phyloP scores from a whole-genome alignment of 768 basidiomycete genomes.

The Tricholoma terreum region DNA sequence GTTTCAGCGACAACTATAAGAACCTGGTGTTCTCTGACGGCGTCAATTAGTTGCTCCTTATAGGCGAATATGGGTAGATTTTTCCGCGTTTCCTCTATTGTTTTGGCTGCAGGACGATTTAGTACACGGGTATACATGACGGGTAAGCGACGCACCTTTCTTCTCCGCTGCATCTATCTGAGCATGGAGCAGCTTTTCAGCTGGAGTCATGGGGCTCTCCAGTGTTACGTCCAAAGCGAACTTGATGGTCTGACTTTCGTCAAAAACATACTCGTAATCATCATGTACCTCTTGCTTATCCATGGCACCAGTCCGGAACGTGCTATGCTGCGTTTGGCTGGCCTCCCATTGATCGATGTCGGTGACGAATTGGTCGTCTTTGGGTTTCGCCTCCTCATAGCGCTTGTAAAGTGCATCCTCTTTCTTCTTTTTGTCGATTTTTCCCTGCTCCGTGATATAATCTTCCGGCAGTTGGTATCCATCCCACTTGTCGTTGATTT shows the following conservation, averaged over 20 bases:
- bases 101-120: constrained; percentile 51
- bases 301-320: constrained; percentile 88
- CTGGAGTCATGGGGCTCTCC: constrained; percentile 60
- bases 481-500: constrained; percentile 93
- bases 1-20: constrained; percentile 98
- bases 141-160: constrained; percentile 54
- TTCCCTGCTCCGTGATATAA: constrained; percentile 97
- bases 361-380: constrained; percentile 92
- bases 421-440: constrained; percentile 96
- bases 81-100: constrained; percentile 92
- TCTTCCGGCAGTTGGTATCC: constrained; percentile 97
- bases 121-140: neutral
- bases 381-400: constrained; percentile 89
- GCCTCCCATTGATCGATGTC: constrained; percentile 99
- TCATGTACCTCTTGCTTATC: constrained; percentile 82
- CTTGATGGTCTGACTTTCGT: constrained; percentile 94
- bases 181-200: constrained; percentile 79
- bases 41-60: constrained; percentile 84
- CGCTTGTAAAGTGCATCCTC: constrained; percentile 89
- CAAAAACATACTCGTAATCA: constrained; percentile 96
- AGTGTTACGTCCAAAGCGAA: constrained; percentile 86
- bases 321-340: constrained; percentile 83
- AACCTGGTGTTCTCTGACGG: constrained; percentile 88
- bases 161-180: constrained; percentile 93
- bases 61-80: constrained; percentile 89